A percentile compares a stretch with the other conserved stretches of the same genome.
Evolutionary conservation across 208 protist genomes (phyloP).

Genomic region (Trypanosoma melophagium): DNA sequence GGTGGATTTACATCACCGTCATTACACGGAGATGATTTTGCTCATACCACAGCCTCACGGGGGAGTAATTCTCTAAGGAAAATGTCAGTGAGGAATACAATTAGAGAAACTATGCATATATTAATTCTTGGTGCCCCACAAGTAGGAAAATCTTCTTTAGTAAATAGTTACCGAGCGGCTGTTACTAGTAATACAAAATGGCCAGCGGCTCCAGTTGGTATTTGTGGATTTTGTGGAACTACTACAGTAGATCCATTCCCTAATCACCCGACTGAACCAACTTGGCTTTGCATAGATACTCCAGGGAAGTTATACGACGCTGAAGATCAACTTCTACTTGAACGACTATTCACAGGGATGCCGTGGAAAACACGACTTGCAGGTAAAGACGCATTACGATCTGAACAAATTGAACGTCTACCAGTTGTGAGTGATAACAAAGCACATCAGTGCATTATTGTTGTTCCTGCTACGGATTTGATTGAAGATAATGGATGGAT

Average conservation of each 20-base stretch:
- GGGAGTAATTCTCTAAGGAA: neutral
- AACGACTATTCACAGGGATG: constrained; percentile 56
- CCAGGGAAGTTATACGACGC: constrained; percentile 66
- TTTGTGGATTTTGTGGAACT: constrained; percentile 80
- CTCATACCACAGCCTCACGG: neutral
- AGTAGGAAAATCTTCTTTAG: constrained; percentile 78
- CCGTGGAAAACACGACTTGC: constrained; percentile 71
- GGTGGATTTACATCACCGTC: constrained; percentile 2
- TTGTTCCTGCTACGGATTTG: constrained; percentile 70
- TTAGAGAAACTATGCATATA: constrained; percentile 52
- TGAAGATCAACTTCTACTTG: constrained; percentile 35
- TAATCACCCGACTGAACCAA: constrained; percentile 57
- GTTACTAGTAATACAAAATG: constrained; percentile 65
- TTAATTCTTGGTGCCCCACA: constrained; percentile 77
- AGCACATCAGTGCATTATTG: constrained; percentile 73
- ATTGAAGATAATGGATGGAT: constrained; percentile 71
- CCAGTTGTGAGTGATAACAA: constrained; percentile 48
- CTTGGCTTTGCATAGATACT: constrained; percentile 82
- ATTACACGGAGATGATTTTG: neutral
- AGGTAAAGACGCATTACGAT: constrained; percentile 35
- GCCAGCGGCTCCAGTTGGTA: constrained; percentile 72
- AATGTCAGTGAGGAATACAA: neutral
- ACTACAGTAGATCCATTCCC: constrained; percentile 70
- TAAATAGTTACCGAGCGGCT: constrained; percentile 70
- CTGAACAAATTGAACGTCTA: constrained; percentile 39